phyloP scores from a whole-genome alignment of 257 asterid genomes.

The Solanum sitiens region DNA sequence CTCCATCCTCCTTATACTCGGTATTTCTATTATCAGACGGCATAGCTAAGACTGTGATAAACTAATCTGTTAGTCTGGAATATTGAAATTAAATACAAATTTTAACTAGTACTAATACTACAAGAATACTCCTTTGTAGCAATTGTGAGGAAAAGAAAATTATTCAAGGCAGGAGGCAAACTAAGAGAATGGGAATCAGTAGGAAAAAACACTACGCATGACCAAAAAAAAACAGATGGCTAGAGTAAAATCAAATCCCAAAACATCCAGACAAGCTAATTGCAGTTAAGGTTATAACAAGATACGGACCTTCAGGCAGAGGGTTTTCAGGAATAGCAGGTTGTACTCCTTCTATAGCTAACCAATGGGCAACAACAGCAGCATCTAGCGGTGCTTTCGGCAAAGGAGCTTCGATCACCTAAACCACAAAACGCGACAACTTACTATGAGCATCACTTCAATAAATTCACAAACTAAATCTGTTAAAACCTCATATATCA shows the following conservation, averaged over 20 bases:
- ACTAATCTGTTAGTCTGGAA: neutral
- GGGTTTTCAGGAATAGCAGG: slow-evolving; percentile 97
- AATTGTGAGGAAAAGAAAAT: neutral
- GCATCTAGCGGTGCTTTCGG: slow-evolving; percentile 88
- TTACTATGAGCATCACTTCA: neutral
- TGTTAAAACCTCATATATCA: neutral
- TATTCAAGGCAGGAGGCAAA: neutral
- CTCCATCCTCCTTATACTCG: slow-evolving; percentile 78
- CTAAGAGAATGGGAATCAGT: neutral
- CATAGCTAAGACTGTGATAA: slow-evolving; percentile 39
- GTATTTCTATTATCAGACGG: slow-evolving; percentile 64
- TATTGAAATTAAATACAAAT: neutral
- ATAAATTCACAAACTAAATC: neutral
- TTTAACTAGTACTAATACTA: neutral
- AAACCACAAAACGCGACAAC: slow-evolving; percentile 1
- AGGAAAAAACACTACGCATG: neutral
- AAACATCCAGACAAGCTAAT: neutral
- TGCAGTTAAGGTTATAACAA: neutral
- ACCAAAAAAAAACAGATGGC: neutral
- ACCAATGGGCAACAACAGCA: slow-evolving; percentile 79
- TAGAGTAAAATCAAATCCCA: neutral
- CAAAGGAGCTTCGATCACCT: slow-evolving; percentile 95
- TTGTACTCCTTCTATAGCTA: slow-evolving; percentile 91
- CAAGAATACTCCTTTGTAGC: neutral
- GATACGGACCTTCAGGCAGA: slow-evolving; percentile 52